Conservation (phyloP, 140 eudicot species). For the Ambrosia hybrid region DNA sequence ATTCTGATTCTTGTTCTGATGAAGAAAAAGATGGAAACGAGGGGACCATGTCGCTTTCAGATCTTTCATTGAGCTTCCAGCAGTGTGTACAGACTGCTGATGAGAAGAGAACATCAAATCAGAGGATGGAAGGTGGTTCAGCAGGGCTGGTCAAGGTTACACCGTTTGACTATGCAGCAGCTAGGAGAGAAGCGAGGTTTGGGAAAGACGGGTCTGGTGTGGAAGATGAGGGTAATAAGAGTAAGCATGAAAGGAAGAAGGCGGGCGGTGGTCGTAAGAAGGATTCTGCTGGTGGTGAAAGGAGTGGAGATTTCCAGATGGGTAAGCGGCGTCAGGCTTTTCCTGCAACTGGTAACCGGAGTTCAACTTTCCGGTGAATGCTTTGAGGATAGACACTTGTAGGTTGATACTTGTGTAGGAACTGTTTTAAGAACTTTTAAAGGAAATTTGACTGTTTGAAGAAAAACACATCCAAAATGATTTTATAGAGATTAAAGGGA, state of each 20-base stretch:
- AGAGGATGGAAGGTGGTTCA: constrained; percentile 22
- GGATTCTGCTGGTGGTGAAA: constrained; percentile 45
- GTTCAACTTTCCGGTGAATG: constrained; percentile 74
- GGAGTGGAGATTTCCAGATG: constrained; percentile 48
- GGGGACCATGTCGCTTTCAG: constrained; percentile 58
- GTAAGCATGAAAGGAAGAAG: constrained; percentile 40
- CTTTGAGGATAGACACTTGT: background rate
- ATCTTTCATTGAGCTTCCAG: constrained; percentile 73
- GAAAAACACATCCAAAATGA: constrained; percentile 1
- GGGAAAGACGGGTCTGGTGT: constrained; percentile 43
- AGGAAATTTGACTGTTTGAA: constrained; percentile 31
- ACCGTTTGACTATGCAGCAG: constrained; percentile 85
- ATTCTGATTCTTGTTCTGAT: constrained; percentile 27
- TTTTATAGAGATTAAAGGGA: constrained; percentile 16
- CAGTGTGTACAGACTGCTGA: constrained; percentile 50
- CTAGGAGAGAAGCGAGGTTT: constrained; percentile 58
- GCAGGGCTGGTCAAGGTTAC: constrained; percentile 36
- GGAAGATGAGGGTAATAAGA: constrained; percentile 19
- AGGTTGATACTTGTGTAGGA: constrained; percentile 26
- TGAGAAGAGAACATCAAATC: constrained; percentile 30
- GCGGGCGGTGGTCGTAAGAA: constrained; percentile 30
- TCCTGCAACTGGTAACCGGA: constrained; percentile 89
- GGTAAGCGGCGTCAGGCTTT: constrained; percentile 94
- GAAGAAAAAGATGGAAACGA: constrained; percentile 48
- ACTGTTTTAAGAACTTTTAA: constrained; percentile 6